Percentiles rank a stretch among this genome's conserved stretches.
These are phyloP conservation scores for Phaffomyces antillensis DNA, from an alignment of 805 yeast species.

Conservation along the genomic window DNA sequence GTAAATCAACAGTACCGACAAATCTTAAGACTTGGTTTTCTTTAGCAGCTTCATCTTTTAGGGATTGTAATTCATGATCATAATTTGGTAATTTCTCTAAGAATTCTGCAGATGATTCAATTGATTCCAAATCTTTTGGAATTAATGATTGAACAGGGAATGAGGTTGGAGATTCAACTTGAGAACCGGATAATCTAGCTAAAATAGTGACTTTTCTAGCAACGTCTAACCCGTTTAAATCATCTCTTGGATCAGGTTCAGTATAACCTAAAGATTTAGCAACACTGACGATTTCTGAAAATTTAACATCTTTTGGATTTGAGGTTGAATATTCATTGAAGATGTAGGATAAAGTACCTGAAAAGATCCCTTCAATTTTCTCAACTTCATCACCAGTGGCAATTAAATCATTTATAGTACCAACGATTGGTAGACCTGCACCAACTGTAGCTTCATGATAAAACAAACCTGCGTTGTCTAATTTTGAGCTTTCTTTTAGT, in stretches of 20 bases:
- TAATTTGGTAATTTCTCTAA: slow-evolving; percentile 72
- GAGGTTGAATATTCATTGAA: slow-evolving; percentile 87
- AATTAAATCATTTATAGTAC: slow-evolving; percentile 80
- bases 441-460: slow-evolving; percentile 99
- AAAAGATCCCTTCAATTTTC: slow-evolving; percentile 91
- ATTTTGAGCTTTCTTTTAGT: slow-evolving; percentile 50
- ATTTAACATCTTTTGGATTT: slow-evolving; percentile 54
- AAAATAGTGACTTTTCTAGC: slow-evolving; percentile 97
- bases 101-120: slow-evolving; percentile 69
- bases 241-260: slow-evolving; percentile 99
- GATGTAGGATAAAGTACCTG: slow-evolving; percentile 92
- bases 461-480: slow-evolving; percentile 56
- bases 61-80: slow-evolving; percentile 70
- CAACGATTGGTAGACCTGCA: slow-evolving; percentile 93
- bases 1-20: slow-evolving; percentile 84
- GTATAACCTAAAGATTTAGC: slow-evolving; percentile 94
- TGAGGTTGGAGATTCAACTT: slow-evolving; percentile 79
- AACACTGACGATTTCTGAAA: slow-evolving; percentile 81
- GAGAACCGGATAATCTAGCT: slow-evolving; percentile 85
- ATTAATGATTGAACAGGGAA: slow-evolving; percentile 93
- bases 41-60: slow-evolving; percentile 74
- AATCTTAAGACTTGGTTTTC: slow-evolving; percentile 87
- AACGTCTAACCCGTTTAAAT: slow-evolving; percentile 94
- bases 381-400: slow-evolving; percentile 90
- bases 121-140: slow-evolving; percentile 76